A percentile compares a stretch with the other conserved stretches of the same genome.
These are phyloP conservation scores for Mucor saturninus DNA, from an alignment of 371 early-diverging fungal species.

Conservation along the genomic window DNA sequence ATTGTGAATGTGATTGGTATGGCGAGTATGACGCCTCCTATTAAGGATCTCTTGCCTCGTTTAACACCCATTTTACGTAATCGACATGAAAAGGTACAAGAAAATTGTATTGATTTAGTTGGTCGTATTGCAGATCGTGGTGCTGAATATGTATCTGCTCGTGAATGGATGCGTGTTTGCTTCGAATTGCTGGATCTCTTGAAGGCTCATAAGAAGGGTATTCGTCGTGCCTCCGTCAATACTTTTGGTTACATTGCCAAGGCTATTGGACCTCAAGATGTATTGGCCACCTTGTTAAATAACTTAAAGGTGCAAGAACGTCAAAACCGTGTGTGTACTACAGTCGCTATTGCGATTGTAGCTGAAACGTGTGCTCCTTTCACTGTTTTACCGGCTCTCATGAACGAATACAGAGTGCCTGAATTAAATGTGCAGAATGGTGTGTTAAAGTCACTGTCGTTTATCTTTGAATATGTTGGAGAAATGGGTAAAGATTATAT, in stretches of 20 bases:
- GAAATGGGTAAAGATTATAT: conserved; percentile 97
- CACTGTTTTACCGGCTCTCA: conserved; percentile 95
- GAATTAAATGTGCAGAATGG: conserved; percentile 98
- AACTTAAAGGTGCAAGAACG: conserved; percentile 98
- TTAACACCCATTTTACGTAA: conserved; percentile 97
- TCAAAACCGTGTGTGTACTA: conserved; percentile 98
- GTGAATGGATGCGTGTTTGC: conserved; percentile 99
- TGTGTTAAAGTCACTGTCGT: conserved; percentile 92
- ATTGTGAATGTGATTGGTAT: conserved; percentile 98
- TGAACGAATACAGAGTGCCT: conserved; percentile 99
- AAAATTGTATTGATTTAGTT: conserved; percentile 91
- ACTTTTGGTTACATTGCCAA: conserved; percentile 98
- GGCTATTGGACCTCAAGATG: conserved; percentile 99
- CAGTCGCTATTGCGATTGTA: conserved; percentile 95
- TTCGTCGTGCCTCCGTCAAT: conserved; percentile 94
- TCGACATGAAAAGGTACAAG: conserved; percentile 97
- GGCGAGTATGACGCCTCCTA: conserved; percentile 97
- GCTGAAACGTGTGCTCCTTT: conserved; percentile 95
- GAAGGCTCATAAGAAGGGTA: conserved; percentile 95
- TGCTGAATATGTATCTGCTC: conserved; percentile 96
- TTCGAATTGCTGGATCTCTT: conserved; percentile 96
- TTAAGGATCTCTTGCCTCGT: conserved; percentile 95
- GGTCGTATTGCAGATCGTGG: conserved; percentile 98
- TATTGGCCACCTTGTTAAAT: conserved; percentile 94
- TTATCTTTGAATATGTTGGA: conserved; percentile 98